phyloP scores from a whole-genome alignment of 495 filamentous ascomycete species.

The Xylaria sp. region DNA sequence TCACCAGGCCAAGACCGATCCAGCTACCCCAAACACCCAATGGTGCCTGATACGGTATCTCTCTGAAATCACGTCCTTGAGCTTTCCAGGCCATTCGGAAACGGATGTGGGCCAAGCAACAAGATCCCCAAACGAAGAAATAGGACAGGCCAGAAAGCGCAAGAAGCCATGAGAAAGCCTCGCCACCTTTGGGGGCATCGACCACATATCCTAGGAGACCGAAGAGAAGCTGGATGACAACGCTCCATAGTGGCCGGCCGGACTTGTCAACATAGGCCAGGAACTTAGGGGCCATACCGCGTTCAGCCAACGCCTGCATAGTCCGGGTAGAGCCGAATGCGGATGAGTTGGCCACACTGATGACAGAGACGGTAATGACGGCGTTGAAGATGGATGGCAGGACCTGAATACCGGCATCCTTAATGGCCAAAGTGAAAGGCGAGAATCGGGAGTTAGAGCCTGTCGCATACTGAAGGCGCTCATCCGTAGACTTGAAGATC shows the following conservation, averaged over 20 bases:
- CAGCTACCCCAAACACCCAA: conserved; percentile 69
- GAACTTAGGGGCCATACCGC: conserved; percentile 65
- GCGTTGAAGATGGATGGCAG: conserved; percentile 75
- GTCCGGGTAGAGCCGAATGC: conserved; percentile 69
- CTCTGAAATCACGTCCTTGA: conserved; percentile 58
- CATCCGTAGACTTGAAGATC: conserved; percentile 52
- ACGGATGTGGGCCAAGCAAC: conserved; percentile 75
- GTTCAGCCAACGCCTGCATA: conserved; percentile 64
- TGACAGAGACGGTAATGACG: conserved; percentile 68
- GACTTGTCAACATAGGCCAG: conserved; percentile 63
- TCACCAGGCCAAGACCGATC: conserved; percentile 64
- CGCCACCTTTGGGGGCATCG: conserved; percentile 35
- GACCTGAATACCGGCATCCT: conserved; percentile 67
- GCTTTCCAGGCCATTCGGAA: conserved; percentile 65
- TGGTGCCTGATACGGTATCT: conserved; percentile 58
- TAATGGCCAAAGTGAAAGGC: conserved; percentile 74
- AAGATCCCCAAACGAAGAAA: conserved; percentile 76
- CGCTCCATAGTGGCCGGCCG: conserved; percentile 62
- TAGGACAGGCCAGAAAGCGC: conserved; percentile 69
- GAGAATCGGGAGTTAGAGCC: conserved; percentile 55
- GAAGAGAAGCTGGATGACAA: conserved; percentile 61
- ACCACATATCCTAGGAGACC: conserved; percentile 48
- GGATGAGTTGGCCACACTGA: conserved; percentile 67
- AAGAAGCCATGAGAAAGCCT: conserved; percentile 69
- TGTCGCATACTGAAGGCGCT: conserved; percentile 52